Evolutionary conservation across 2,329 filamentous ascomycete species (phyloP).

Genomic region (Verticillium zaregamsianum): DNA sequence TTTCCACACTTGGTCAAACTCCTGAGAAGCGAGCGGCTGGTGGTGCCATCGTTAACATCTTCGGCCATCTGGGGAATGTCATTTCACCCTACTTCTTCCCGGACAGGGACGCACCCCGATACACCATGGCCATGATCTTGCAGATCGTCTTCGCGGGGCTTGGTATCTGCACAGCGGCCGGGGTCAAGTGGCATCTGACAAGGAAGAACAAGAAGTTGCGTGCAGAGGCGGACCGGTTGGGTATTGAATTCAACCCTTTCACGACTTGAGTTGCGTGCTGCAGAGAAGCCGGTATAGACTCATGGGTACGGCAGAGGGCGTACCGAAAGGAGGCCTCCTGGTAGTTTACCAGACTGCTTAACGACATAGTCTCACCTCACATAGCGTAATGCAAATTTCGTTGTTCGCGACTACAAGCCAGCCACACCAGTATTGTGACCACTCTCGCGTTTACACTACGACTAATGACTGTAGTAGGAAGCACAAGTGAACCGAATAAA

Average conservation of each 20-base stretch:
- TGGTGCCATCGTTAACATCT: slow-evolving; percentile 33
- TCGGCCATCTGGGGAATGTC: slow-evolving; percentile 29
- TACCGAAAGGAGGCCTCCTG: too few species aligned
- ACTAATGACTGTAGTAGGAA: too few species aligned
- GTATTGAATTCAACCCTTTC: slow-evolving; percentile 16
- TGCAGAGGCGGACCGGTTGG: slow-evolving; percentile 13
- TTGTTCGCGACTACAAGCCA: not conserved
- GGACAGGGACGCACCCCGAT: slow-evolving; percentile 17
- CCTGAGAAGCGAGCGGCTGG: slow-evolving; percentile 41
- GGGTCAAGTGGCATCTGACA: slow-evolving; percentile 26
- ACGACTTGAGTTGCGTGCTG: not conserved
- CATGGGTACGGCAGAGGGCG: too few species aligned
- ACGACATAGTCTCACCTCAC: too few species aligned
- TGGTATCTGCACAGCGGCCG: slow-evolving; percentile 30
- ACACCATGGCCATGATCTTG: slow-evolving; percentile 10
- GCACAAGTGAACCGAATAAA: too few species aligned
- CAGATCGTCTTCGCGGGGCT: slow-evolving; percentile 21
- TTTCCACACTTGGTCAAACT: slow-evolving; percentile 34
- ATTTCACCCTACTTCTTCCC: slow-evolving; percentile 37
- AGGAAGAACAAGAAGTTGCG: slow-evolving; percentile 27
- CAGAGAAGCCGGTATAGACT: not conserved
- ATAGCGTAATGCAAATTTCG: too few species aligned
- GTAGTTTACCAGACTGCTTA: too few species aligned
- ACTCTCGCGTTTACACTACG: too few species aligned
- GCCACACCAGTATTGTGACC: not conserved